Percentiles rank a stretch among this genome's conserved stretches.
Evolutionary conservation across 331 rosid genomes (phyloP).

Genomic region (Prunus yedoensis): DNA sequence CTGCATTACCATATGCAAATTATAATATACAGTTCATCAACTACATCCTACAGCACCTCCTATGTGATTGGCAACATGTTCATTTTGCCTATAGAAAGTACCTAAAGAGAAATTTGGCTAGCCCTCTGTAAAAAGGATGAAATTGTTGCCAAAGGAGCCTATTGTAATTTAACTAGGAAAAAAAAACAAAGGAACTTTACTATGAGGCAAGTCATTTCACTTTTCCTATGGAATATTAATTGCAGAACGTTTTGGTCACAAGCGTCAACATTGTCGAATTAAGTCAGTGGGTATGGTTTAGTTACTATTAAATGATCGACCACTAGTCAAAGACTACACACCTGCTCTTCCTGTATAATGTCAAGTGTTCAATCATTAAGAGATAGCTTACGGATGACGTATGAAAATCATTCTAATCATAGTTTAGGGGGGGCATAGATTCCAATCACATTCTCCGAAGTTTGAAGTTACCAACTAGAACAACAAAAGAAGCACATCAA

Average conservation of each 20-base stretch:
- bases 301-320: neutral
- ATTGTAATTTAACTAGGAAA: neutral
- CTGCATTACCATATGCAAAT: neutral
- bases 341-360: neutral
- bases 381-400: neutral
- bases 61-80: neutral
- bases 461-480: neutral
- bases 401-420: neutral
- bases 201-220: neutral
- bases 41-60: neutral
- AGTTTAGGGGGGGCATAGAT: neutral
- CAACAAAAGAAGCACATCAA: neutral
- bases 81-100: neutral
- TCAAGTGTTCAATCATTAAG: too few relatives aligned
- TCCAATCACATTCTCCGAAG: conserved; percentile 15
- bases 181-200: neutral
- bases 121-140: neutral
- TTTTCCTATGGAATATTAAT: neutral
- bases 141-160: neutral
- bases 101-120: neutral
- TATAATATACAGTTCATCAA: neutral
- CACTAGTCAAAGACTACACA: neutral
- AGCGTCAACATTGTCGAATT: neutral
- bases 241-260: neutral
- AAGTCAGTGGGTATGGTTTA: neutral